Evolutionary conservation across 106 monocot genomes (phyloP), one percentile per base, ranked within the genome.

Genomic region (Dendrobium nobile): DNA sequence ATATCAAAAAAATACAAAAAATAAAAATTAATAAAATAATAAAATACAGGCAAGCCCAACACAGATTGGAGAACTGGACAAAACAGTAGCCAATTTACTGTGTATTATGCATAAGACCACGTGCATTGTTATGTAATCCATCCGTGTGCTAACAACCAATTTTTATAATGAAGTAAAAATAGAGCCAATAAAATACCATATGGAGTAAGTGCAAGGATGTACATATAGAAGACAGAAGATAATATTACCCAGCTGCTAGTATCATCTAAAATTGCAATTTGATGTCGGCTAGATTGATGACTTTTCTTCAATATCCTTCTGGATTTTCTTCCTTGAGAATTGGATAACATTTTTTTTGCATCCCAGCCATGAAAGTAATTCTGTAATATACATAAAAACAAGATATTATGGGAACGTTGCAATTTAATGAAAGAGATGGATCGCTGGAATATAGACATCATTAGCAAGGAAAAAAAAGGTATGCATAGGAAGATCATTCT

Each of bases 261-360:
- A 17, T 44, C 44, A 75, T 75, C 47, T 24, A 75, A n/a, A 75
- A 4, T 47, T 47, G 47, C n/a, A 73, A 73, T 42, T 73, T 73
- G 41, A 42, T 73, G 15, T 42, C 20, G 19, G 16, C 33, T 73
- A 20, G 15, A 42, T 6, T 75, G 47, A 47, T 75, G 43, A 10
- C 5, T 24, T 75, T 45, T 75, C 24, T 47, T 47, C 40, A 47
- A 44, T 9, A 47, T 5, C 44, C 75, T 2, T 75, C 26, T 75
- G 43, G 47, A 47, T 47, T 26, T 75, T 75, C 43, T 75, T 22
- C 0, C 75, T 22, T 75, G n/a, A 2, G 24, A 47, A 18, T 43
- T 24, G 7, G 43, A 75, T 75, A 75, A 75, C 20, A 2, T 7
- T 47, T 75, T 75, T 22, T 45, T 31, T 11, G 24, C 10, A 4